Conservation (phyloP, 768 basidiomycete species). For the Tricholomella constricta region DNA sequence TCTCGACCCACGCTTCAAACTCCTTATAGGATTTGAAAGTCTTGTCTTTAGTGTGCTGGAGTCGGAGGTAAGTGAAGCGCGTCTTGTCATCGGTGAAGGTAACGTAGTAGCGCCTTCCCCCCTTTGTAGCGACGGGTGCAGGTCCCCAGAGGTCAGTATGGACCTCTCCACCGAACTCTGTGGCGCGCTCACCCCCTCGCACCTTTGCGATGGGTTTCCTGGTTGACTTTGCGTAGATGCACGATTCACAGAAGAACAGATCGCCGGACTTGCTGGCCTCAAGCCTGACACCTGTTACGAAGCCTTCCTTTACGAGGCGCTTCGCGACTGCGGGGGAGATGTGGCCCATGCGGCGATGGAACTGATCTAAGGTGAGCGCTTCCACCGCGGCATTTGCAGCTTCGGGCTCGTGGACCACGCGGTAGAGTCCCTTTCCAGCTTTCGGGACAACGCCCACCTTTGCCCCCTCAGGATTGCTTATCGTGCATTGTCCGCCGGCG, state of each 20-base stretch:
- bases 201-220: slow-evolving; percentile 34
- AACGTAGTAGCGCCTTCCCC: too few species aligned
- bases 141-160: slow-evolving; percentile 46
- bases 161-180: too few species aligned
- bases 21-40: too few species aligned
- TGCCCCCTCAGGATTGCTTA: slow-evolving; percentile 18
- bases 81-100: too few species aligned
- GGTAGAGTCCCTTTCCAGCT: slow-evolving; percentile 25
- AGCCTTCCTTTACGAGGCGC: too few species aligned
- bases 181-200: too few species aligned
- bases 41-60: too few species aligned
- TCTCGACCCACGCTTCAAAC: neutral
- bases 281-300: too few species aligned
- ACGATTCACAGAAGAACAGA: slow-evolving; percentile 41
- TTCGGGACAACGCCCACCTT: slow-evolving; percentile 24
- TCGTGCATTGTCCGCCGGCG: slow-evolving; percentile 29
- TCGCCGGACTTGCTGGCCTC: neutral
- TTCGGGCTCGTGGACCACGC: slow-evolving; percentile 23
- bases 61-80: too few species aligned
- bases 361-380: slow-evolving; percentile 24
- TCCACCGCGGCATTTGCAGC: slow-evolving; percentile 15
- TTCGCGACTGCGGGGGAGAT: too few species aligned
- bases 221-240: slow-evolving; percentile 44
- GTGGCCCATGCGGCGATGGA: too few species aligned
- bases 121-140: slow-evolving; percentile 29